Evolutionary conservation across 2,329 filamentous ascomycete species (phyloP).

Genomic region (Aspergillus sp.): DNA sequence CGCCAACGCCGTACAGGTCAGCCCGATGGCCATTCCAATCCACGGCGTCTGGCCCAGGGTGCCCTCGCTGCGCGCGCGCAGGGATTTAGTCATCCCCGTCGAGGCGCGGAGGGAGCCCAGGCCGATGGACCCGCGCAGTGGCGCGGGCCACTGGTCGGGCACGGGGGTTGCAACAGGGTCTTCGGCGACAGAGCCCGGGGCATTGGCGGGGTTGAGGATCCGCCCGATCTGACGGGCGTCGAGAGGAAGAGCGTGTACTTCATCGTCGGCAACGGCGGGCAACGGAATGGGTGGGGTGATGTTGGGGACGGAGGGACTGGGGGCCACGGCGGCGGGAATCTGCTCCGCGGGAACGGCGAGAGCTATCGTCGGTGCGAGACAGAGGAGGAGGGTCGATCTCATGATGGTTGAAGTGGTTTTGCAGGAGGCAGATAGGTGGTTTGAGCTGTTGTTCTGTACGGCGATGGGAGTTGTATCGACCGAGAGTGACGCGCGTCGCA

Average conservation of each 20-base stretch:
- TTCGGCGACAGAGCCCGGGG: constrained; percentile 1
- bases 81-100: constrained; percentile 24
- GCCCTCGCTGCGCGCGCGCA: constrained; percentile 37
- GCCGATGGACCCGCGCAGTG: constrained; percentile 28
- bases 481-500: background rate
- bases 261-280: constrained; percentile 12
- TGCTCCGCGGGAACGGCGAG: constrained; percentile 24
- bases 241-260: constrained; percentile 1
- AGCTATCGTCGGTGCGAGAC: constrained; percentile 21
- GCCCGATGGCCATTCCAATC: constrained; percentile 42
- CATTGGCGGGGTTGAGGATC: background rate
- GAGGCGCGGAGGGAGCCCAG: constrained; percentile 25
- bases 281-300: constrained; percentile 15
- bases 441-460: background rate
- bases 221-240: constrained; percentile 12
- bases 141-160: constrained; percentile 30
- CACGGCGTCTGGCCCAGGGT: constrained; percentile 40
- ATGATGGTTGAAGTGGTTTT: constrained; percentile 11
- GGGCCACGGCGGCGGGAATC: constrained; percentile 25
- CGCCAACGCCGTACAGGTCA: constrained; percentile 38
- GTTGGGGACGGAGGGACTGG: constrained; percentile 17
- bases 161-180: constrained; percentile 16
- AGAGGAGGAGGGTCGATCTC: constrained; percentile 18
- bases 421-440: background rate
- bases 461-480: background rate